phyloP scores from a whole-genome alignment of 169 alveolate genomes.

The Babesia ovis region DNA sequence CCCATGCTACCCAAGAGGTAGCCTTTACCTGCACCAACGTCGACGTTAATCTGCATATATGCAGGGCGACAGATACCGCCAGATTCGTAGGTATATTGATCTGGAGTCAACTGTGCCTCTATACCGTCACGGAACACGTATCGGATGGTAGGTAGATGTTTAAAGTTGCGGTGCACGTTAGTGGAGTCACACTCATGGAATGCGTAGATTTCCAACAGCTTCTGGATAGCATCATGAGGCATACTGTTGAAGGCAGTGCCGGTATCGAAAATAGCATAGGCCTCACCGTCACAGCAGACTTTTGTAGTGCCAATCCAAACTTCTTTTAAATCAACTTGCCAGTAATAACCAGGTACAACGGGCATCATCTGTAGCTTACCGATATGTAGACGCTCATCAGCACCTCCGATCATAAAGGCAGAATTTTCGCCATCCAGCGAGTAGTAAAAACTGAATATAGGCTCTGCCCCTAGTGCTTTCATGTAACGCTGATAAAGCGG shows the following conservation, averaged over 20 bases:
- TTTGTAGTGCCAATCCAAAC: constrained; percentile 81
- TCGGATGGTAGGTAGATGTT: constrained; percentile 23
- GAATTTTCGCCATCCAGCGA: constrained; percentile 66
- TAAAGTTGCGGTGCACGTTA: not conserved
- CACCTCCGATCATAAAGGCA: constrained; percentile 85
- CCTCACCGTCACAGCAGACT: constrained; percentile 83
- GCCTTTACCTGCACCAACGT: constrained; percentile 84
- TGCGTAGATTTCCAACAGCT: constrained; percentile 69
- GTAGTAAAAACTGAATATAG: constrained; percentile 74
- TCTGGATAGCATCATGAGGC: constrained; percentile 77
- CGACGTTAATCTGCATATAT: constrained; percentile 86
- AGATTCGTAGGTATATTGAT: constrained; percentile 66
- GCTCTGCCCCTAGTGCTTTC: constrained; percentile 49
- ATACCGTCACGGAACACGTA: constrained; percentile 63
- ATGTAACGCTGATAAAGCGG: constrained; percentile 73
- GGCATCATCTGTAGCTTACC: constrained; percentile 83
- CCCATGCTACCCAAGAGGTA: constrained; percentile 83
- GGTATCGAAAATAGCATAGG: constrained; percentile 86
- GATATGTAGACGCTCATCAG: constrained; percentile 76
- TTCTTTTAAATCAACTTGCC: constrained; percentile 83
- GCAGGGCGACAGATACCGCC: constrained; percentile 82
- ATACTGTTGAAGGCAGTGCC: constrained; percentile 87
- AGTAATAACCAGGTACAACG: constrained; percentile 83
- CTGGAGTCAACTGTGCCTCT: constrained; percentile 69
- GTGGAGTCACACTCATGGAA: constrained; percentile 15